Conservation (phyloP, 176 grass and related monocot genomes). For the Avena sativa region DNA sequence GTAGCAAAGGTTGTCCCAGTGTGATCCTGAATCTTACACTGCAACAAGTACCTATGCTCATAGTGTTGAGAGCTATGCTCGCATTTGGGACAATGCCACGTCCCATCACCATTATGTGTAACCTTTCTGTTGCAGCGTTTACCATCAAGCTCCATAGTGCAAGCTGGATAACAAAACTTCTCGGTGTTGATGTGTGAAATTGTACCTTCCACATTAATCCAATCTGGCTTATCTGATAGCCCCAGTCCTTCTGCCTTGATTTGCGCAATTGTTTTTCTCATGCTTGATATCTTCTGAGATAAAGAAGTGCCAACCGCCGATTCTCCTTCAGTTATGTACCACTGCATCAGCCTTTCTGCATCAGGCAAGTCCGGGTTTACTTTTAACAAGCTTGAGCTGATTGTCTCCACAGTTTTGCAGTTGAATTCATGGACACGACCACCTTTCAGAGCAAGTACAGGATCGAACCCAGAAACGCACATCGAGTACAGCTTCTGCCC, state of each 20-base stretch:
- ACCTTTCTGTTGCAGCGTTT: conserved; percentile 82
- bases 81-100: conserved; percentile 74
- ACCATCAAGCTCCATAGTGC: conserved; percentile 45
- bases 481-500: conserved; percentile 63
- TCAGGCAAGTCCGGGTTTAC: conserved; percentile 75
- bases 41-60: conserved; percentile 75
- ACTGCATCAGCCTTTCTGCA: conserved; percentile 62
- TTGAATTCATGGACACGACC: conserved; percentile 64
- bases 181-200: conserved; percentile 57
- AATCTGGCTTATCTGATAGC: conserved; percentile 67
- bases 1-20: conserved; percentile 65
- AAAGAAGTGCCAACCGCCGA: conserved; percentile 59
- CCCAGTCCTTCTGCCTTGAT: conserved; percentile 88
- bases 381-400: conserved; percentile 57
- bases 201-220: conserved; percentile 68
- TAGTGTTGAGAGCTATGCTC: conserved; percentile 50
- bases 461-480: conserved; percentile 72
- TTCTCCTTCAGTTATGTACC: conserved; percentile 86
- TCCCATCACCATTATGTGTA: conserved; percentile 82
- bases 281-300: conserved; percentile 45
- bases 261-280: conserved; percentile 62
- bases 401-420: conserved; percentile 56
- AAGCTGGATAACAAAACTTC: conserved; percentile 80
- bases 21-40: conserved; percentile 83
- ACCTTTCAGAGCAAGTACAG: conserved; percentile 78